Conservation (phyloP, 768 basidiomycete genomes). For the Kwoniella shandongensis region DNA sequence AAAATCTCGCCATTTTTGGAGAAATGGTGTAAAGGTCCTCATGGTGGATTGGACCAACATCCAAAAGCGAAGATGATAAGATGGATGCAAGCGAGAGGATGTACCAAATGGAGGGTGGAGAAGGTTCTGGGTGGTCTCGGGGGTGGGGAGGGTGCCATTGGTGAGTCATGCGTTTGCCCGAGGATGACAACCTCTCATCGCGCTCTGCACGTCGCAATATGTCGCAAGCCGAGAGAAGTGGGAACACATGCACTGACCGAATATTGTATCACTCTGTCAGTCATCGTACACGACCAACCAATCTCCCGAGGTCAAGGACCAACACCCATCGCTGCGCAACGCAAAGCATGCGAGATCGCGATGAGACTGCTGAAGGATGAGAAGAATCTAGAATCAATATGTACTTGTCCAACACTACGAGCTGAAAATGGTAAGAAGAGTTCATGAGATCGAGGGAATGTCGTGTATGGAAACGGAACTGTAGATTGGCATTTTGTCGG, state of each 20-base stretch:
- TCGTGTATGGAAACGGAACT: too few relatives aligned
- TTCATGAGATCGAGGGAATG: too few relatives aligned
- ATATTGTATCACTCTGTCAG: not conserved
- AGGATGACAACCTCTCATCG: too few relatives aligned
- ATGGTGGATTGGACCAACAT: slow-evolving; percentile 8
- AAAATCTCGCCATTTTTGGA: slow-evolving; percentile 32
- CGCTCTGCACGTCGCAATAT: too few relatives aligned
- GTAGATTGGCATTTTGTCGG: too few relatives aligned
- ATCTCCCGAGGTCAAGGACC: slow-evolving; percentile 12
- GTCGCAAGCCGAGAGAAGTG: too few relatives aligned
- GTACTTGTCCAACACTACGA: slow-evolving; percentile 15
- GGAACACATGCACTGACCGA: too few relatives aligned
- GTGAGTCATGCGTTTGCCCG: slow-evolving; percentile 7
- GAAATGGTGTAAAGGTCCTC: slow-evolving; percentile 27
- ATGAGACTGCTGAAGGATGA: slow-evolving; percentile 13
- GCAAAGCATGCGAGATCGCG: slow-evolving; percentile 27
- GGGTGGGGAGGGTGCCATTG: slow-evolving; percentile 1
- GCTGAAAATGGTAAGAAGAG: not conserved
- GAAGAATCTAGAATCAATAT: slow-evolving; percentile 2
- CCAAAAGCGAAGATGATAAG: slow-evolving; percentile 29
- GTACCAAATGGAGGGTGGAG: slow-evolving; percentile 19
- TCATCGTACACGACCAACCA: slow-evolving; percentile 7
- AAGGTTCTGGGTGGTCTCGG: not conserved
- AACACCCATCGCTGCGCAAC: slow-evolving; percentile 13
- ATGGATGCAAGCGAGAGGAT: slow-evolving; percentile 22